Evolutionary conservation across 2,329 filamentous ascomycete genomes (phyloP).

Genomic region (Aspergillus arachidicola): DNA sequence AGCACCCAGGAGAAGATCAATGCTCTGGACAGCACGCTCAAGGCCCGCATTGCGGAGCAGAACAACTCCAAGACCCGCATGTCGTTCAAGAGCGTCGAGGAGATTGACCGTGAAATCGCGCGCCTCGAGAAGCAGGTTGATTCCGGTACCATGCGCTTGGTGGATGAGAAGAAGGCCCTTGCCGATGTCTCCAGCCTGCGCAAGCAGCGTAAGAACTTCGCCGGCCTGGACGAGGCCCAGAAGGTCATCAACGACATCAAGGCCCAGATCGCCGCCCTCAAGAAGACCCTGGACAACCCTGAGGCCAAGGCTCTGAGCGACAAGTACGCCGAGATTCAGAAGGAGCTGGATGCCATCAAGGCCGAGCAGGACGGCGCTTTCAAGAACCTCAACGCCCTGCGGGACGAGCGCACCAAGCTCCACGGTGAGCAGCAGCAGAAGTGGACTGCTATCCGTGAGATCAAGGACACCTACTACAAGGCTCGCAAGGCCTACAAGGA

Average conservation of each 20-base stretch:
- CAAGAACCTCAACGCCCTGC: slow-evolving; percentile 81
- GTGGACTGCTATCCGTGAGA: slow-evolving; percentile 75
- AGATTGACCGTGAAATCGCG: slow-evolving; percentile 81
- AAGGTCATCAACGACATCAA: slow-evolving; percentile 88
- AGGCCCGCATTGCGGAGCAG: slow-evolving; percentile 80
- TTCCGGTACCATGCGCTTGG: slow-evolving; percentile 86
- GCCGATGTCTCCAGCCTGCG: slow-evolving; percentile 78
- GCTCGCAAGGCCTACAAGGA: slow-evolving; percentile 79
- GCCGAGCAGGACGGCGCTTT: slow-evolving; percentile 87
- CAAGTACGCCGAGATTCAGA: slow-evolving; percentile 80
- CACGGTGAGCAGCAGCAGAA: slow-evolving; percentile 86
- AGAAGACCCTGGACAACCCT: slow-evolving; percentile 87
- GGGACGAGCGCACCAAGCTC: slow-evolving; percentile 82
- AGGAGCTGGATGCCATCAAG: slow-evolving; percentile 87
- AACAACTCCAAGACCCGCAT: slow-evolving; percentile 81
- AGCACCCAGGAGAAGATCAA: slow-evolving; percentile 88
- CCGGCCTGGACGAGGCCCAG: slow-evolving; percentile 78
- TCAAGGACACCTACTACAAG: slow-evolving; percentile 87
- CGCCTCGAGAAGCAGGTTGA: slow-evolving; percentile 83
- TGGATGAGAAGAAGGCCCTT: slow-evolving; percentile 95
- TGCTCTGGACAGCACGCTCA: slow-evolving; percentile 84
- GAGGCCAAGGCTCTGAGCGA: slow-evolving; percentile 87
- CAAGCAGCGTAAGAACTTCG: slow-evolving; percentile 90
- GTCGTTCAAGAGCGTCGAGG: slow-evolving; percentile 82
- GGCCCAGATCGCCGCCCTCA: slow-evolving; percentile 83